Evolutionary conservation across 2,329 filamentous ascomycete genomes (phyloP).

Genomic region (Clonostachys byssicola): DNA sequence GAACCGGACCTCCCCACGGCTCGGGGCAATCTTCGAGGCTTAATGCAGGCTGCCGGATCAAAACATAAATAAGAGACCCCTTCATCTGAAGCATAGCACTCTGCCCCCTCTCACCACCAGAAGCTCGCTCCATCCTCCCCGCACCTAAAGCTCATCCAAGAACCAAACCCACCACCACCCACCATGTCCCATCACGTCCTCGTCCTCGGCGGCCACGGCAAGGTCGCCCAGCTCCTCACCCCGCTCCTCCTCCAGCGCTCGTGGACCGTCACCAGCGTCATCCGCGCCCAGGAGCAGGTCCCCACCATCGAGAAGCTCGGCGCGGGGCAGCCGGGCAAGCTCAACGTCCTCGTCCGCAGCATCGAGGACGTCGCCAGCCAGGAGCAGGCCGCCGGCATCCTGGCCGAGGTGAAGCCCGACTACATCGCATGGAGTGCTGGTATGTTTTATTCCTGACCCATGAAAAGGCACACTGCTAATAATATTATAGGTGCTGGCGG

Average conservation of each 20-base stretch:
- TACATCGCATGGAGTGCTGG: conserved; percentile 68
- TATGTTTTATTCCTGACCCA: conserved; percentile 20
- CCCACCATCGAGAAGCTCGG: conserved; percentile 59
- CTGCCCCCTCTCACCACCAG: no score
- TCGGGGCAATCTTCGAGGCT: no score
- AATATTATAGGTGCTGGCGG: conserved; percentile 46
- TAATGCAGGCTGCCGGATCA: no score
- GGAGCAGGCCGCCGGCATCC: conserved; percentile 55
- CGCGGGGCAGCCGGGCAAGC: conserved; percentile 52
- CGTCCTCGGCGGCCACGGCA: conserved; percentile 78
- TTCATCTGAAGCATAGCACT: no score
- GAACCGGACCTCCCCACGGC: no score
- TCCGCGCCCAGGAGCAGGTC: conserved; percentile 68
- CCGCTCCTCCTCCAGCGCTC: conserved; percentile 69
- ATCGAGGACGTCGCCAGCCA: conserved; percentile 67
- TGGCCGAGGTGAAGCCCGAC: conserved; percentile 58
- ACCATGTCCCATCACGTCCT: conserved; percentile 52
- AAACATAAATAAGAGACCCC: no score
- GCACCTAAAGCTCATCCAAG: no score
- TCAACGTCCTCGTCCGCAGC: conserved; percentile 67
- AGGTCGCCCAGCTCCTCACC: conserved; percentile 70
- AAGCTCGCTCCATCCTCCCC: no score
- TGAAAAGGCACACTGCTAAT: conserved; percentile 4
- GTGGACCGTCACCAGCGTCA: conserved; percentile 75
- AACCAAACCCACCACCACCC: no score